Evolutionary conservation across 208 protist species (phyloP).

Genomic region (Trypanosoma theileri): DNA sequence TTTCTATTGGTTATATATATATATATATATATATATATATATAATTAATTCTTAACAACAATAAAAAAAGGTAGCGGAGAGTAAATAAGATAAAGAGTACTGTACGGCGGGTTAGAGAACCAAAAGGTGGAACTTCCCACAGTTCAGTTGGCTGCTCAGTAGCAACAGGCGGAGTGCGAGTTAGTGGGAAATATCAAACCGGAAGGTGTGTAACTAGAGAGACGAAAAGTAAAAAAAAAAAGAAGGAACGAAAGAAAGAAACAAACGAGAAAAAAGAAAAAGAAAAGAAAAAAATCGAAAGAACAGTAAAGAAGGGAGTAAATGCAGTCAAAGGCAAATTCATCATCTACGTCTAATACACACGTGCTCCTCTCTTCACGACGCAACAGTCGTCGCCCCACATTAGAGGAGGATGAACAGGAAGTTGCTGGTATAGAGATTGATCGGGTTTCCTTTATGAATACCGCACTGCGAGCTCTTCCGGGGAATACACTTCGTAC

Average conservation of each 20-base stretch:
- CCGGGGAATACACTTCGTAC: slow-evolving; percentile 61
- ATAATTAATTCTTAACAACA: slow-evolving; percentile 6
- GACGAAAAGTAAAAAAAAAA: background rate
- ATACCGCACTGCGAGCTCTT: slow-evolving; percentile 73
- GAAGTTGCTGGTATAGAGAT: slow-evolving; percentile 38
- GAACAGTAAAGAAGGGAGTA: slow-evolving; percentile 8
- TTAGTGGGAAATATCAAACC: no score
- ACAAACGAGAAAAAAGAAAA: slow-evolving; percentile 7
- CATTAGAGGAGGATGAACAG: slow-evolving; percentile 17
- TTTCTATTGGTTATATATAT: slow-evolving; percentile 12
- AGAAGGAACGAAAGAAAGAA: slow-evolving; percentile 5
- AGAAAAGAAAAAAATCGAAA: background rate
- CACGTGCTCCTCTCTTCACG: background rate
- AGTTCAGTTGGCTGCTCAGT: no score
- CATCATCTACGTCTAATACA: background rate
- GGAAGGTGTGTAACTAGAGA: no score
- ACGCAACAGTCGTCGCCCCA: background rate
- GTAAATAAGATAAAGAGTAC: no score
- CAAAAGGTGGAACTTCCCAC: no score
- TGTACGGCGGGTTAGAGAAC: no score
- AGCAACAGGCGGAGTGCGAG: no score
- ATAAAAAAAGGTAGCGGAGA: background rate
- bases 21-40: slow-evolving; percentile 22
- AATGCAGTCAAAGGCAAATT: background rate
- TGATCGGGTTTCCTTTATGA: slow-evolving; percentile 78